phyloP scores from a whole-genome alignment of 1,284 basidiomycete genomes.

The Mycena sp. region DNA sequence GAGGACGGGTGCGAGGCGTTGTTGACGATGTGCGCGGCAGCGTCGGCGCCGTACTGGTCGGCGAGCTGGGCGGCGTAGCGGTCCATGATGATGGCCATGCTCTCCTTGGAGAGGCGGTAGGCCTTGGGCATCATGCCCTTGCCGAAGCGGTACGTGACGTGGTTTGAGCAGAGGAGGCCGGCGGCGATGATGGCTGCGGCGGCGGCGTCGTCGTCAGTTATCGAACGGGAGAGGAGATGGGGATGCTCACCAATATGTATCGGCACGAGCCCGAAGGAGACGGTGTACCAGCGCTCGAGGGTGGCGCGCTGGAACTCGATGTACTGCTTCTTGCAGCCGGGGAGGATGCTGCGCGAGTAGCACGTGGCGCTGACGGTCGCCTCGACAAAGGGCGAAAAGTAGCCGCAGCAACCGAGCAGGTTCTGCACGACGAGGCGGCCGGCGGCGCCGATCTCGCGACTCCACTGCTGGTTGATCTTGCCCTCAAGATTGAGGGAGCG shows the following conservation, averaged over 20 bases:
- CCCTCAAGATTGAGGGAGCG: conserved; percentile 77
- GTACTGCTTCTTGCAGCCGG: conserved; percentile 71
- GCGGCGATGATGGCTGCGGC: conserved; percentile 56
- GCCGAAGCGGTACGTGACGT: conserved; percentile 81
- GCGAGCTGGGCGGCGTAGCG: conserved; percentile 20
- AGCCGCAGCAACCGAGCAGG: conserved; percentile 73
- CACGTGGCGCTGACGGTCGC: conserved; percentile 71
- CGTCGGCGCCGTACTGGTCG: conserved; percentile 24
- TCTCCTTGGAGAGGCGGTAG: conserved; percentile 68
- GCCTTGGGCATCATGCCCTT: conserved; percentile 82
- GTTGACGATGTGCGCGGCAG: conserved; percentile 14
- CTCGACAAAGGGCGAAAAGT: conserved; percentile 75
- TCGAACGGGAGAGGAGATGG: conserved; percentile 60
- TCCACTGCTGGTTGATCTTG: conserved; percentile 72
- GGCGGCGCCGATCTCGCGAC: conserved; percentile 56
- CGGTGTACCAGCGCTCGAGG: conserved; percentile 64
- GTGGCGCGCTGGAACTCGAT: conserved; percentile 61
- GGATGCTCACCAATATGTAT: conserved; percentile 69
- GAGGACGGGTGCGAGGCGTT: not conserved
- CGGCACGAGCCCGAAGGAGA: conserved; percentile 66
- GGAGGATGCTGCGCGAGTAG: conserved; percentile 66
- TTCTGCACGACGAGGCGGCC: conserved; percentile 72
- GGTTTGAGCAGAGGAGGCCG: conserved; percentile 72
- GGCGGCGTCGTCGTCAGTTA: not conserved
- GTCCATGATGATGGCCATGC: conserved; percentile 77